Conservation (phyloP, 345 rosid genomes). For the Populus simonii region DNA sequence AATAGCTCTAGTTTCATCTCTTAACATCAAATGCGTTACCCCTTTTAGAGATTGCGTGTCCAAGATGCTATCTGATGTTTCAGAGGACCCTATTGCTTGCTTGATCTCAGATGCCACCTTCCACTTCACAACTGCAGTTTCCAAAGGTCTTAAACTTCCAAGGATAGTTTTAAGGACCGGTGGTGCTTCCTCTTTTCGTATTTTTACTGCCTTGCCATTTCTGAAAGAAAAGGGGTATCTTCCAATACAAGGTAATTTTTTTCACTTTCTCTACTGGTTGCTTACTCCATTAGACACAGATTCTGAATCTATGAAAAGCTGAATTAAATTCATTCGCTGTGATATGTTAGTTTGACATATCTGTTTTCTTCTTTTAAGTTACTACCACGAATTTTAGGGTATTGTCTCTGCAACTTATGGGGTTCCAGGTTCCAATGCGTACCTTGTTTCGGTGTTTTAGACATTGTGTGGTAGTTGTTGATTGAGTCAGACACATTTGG, state of each 20-base stretch:
- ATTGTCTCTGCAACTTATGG: too few species aligned
- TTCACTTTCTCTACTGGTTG: background rate
- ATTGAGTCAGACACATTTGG: too few species aligned
- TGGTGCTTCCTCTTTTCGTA: slow-evolving; percentile 29
- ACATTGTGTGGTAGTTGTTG: too few species aligned
- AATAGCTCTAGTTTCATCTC: background rate
- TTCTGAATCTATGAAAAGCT: too few species aligned
- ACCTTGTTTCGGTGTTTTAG: too few species aligned
- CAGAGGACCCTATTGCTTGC: slow-evolving; percentile 27
- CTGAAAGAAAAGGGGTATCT: slow-evolving; percentile 35
- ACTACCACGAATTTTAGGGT: too few species aligned
- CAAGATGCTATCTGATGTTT: background rate
- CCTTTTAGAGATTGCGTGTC: background rate
- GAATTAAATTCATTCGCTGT: too few species aligned
- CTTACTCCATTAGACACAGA: too few species aligned
- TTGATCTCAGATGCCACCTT: slow-evolving; percentile 34
- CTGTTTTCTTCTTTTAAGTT: too few species aligned
- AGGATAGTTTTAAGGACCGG: slow-evolving; percentile 34
- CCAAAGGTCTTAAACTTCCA: slow-evolving; percentile 21
- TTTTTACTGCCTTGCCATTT: slow-evolving; percentile 30
- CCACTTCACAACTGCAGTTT: slow-evolving; percentile 33
- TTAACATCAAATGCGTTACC: background rate
- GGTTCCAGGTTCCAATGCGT: too few species aligned
- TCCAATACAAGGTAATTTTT: slow-evolving; percentile 26
- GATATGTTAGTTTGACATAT: too few species aligned